Percentiles rank a stretch among this genome's conserved stretches.
Evolutionary conservation across 2,329 filamentous ascomycete species (phyloP).

Genomic region (Dothidotthia symphoricarpi): DNA sequence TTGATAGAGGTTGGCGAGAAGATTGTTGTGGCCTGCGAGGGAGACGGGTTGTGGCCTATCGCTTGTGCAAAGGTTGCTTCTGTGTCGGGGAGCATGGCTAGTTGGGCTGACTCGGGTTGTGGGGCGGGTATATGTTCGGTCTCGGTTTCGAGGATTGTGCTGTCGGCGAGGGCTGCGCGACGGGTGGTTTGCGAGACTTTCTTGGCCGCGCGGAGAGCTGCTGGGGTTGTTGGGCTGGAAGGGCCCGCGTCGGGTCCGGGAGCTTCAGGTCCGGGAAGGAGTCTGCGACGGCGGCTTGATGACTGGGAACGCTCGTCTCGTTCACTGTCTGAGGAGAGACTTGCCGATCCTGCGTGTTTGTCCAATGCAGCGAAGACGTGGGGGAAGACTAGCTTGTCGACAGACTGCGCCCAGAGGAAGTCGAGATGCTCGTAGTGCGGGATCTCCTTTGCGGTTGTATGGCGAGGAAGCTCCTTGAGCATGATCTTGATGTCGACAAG

Average conservation of each 20-base stretch:
- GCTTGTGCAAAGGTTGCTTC: conserved; percentile 13
- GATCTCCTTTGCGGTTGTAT: conserved; percentile 83
- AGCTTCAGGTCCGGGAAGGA: conserved; percentile 26
- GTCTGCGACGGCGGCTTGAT: conserved; percentile 28
- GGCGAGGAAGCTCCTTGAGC: conserved; percentile 79
- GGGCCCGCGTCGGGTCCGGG: conserved; percentile 23
- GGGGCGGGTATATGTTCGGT: conserved; percentile 9
- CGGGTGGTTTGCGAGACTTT: conserved; percentile 6
- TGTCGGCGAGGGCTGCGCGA: neutral
- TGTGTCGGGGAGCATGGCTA: conserved; percentile 20
- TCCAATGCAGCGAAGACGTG: conserved; percentile 89
- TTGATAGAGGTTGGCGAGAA: conserved; percentile 13
- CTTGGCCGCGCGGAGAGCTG: conserved; percentile 9
- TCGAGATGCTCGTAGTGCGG: conserved; percentile 95
- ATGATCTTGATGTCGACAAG: conserved; percentile 91
- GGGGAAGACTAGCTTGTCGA: conserved; percentile 79
- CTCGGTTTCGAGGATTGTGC: conserved; percentile 3
- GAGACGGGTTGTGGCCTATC: conserved; percentile 15
- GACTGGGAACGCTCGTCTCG: conserved; percentile 30
- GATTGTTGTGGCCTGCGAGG: conserved; percentile 8
- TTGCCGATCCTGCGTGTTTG: conserved; percentile 50
- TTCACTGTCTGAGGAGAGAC: conserved; percentile 3
- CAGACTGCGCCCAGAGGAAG: conserved; percentile 89
- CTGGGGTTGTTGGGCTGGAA: conserved; percentile 27
- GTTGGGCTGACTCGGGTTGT: conserved; percentile 14